Evolutionary conservation across 1,284 basidiomycete species (phyloP).

Genomic region (Ganoderma lingzhi): DNA sequence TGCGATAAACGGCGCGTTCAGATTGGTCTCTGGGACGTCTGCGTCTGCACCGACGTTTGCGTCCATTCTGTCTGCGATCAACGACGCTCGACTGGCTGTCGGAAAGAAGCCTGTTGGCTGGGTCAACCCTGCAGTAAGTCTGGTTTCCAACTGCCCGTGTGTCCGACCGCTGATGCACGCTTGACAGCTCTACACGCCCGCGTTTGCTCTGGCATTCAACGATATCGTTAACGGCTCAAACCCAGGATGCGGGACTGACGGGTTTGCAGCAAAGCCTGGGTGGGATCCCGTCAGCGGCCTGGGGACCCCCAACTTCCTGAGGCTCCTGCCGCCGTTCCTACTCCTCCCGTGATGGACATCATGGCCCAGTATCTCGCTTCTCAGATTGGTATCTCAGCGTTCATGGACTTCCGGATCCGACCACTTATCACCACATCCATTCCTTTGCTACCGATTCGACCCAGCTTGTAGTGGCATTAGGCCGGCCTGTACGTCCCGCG

Average conservation of each 20-base stretch:
- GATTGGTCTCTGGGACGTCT: slow-evolving; percentile 56
- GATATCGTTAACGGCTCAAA: slow-evolving; percentile 57
- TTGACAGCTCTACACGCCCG: slow-evolving; percentile 43
- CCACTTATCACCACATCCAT: background rate
- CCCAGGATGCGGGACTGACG: slow-evolving; percentile 49
- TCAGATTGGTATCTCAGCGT: background rate
- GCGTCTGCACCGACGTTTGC: slow-evolving; percentile 43
- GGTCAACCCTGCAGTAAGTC: slow-evolving; percentile 55
- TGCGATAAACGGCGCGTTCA: slow-evolving; percentile 41
- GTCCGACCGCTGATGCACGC: background rate
- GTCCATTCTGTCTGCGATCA: slow-evolving; percentile 64
- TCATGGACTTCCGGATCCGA: background rate
- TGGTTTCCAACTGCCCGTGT: background rate
- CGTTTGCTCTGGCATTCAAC: slow-evolving; percentile 43
- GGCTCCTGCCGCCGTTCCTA: slow-evolving; percentile 31
- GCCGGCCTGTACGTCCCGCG: background rate
- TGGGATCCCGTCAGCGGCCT: slow-evolving; percentile 50
- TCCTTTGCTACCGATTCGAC: background rate
- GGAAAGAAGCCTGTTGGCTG: slow-evolving; percentile 60
- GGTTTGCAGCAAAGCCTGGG: slow-evolving; percentile 45
- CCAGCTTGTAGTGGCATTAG: too few species aligned
- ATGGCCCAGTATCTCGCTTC: background rate
- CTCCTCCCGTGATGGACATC: slow-evolving; percentile 22
- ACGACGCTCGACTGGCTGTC: slow-evolving; percentile 60
- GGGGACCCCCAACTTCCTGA: slow-evolving; percentile 43